phyloP scores from a whole-genome alignment of 805 yeast genomes.

The Starmerella vitae region DNA sequence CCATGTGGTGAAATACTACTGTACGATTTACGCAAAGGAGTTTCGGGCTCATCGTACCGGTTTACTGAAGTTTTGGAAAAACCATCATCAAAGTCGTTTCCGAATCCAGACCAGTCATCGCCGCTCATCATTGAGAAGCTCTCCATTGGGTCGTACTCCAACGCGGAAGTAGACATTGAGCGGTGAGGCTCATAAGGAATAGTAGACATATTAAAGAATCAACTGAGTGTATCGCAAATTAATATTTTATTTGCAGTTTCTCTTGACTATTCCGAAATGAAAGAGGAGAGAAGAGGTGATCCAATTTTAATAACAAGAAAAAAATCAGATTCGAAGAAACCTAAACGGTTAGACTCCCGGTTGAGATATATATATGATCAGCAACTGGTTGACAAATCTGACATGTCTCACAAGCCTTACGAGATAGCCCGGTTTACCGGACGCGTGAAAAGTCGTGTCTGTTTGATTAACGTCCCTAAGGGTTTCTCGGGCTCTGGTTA shows the following conservation, averaged over 20 bases:
- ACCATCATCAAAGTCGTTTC: background rate
- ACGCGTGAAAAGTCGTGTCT: conserved; percentile 5
- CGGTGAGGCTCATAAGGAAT: background rate
- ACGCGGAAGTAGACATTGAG: background rate
- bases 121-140: conserved; percentile 1
- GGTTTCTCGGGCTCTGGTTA: background rate
- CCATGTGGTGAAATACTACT: conserved; percentile 5
- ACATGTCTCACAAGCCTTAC: conserved; percentile 5
- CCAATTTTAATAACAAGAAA: no score
- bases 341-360: no score
- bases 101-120: background rate
- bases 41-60: conserved; percentile 12
- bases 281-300: no score
- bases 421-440: conserved; percentile 2
- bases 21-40: conserved; percentile 14
- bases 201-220: no score
- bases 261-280: no score
- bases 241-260: background rate
- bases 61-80: background rate
- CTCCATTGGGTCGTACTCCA: conserved; percentile 3
- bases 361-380: conserved; percentile 8
- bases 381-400: conserved; percentile 8
- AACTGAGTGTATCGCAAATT: no score
- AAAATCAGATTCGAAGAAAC: no score
- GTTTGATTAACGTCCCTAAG: conserved; percentile 4